phyloP scores from a whole-genome alignment of 2,329 filamentous ascomycete species.

The Zymoseptoria brevis region DNA sequence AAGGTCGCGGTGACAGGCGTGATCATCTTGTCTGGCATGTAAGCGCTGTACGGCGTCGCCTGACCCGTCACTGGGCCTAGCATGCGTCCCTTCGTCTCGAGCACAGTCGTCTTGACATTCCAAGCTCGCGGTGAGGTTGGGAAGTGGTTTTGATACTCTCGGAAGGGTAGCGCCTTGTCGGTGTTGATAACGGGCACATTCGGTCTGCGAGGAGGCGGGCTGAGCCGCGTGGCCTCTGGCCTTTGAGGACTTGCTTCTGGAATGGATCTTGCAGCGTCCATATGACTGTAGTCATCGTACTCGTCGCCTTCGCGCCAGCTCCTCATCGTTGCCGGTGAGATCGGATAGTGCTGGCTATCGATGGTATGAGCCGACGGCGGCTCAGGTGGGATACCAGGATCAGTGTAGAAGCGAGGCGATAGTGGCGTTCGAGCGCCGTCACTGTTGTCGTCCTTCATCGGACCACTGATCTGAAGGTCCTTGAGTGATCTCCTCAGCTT shows the following conservation, averaged over 20 bases:
- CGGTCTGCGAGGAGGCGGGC: not conserved
- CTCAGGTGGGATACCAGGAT: slow-evolving; percentile 48
- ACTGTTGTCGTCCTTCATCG: slow-evolving; percentile 40
- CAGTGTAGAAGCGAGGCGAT: slow-evolving; percentile 47
- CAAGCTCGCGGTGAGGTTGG: slow-evolving; percentile 16
- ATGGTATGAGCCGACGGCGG: slow-evolving; percentile 33
- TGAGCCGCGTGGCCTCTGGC: not conserved
- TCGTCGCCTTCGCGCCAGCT: not conserved
- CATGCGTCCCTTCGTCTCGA: slow-evolving; percentile 29
- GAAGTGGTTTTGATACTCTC: slow-evolving; percentile 3
- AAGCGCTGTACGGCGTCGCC: slow-evolving; percentile 67
- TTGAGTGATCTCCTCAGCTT: slow-evolving; percentile 36
- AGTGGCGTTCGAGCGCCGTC: slow-evolving; percentile 45
- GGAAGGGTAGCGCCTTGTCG: slow-evolving; percentile 9
- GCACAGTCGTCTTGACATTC: slow-evolving; percentile 36
- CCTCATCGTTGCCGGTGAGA: slow-evolving; percentile 25
- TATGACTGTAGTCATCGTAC: not conserved
- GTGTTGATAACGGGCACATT: slow-evolving; percentile 4
- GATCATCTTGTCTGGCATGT: slow-evolving; percentile 69
- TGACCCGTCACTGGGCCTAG: slow-evolving; percentile 38
- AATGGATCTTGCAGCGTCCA: not conserved
- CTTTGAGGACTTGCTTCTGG: not conserved
- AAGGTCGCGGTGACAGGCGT: slow-evolving; percentile 70
- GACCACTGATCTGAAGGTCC: slow-evolving; percentile 51
- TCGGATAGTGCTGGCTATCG: slow-evolving; percentile 24